Evolutionary conservation across 2,329 filamentous ascomycete genomes (phyloP).

Genomic region (Trichoderma aggressivum): DNA sequence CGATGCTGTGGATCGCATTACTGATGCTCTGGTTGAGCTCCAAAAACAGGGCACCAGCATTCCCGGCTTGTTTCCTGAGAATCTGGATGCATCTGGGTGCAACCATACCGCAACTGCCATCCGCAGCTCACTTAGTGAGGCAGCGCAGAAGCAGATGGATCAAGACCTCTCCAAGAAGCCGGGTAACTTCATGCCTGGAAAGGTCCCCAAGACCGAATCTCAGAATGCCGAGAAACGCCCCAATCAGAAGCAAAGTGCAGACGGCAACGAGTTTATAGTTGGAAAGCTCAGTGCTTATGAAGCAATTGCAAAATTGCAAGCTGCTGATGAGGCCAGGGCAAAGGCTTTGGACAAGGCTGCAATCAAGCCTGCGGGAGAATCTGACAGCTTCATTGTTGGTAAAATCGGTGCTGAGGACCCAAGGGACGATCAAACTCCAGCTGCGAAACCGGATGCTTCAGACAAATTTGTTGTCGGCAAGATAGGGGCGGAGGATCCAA

Average conservation of each 20-base stretch:
- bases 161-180: constrained; percentile 29
- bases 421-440: not conserved
- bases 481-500: not conserved
- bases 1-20: constrained; percentile 83
- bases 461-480: not conserved
- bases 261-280: constrained; percentile 14
- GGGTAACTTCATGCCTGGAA: constrained; percentile 25
- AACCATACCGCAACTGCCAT: constrained; percentile 49
- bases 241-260: not conserved
- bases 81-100: constrained; percentile 76
- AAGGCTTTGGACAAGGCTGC: not conserved
- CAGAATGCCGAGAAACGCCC: not conserved
- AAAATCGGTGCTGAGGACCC: constrained; percentile 5
- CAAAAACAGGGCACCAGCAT: constrained; percentile 67
- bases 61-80: constrained; percentile 76
- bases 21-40: constrained; percentile 70
- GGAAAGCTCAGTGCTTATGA: not conserved
- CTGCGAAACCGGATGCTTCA: not conserved
- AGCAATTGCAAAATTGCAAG: not conserved
- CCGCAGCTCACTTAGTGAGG: constrained; percentile 30
- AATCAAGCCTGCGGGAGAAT: not conserved
- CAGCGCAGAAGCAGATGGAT: constrained; percentile 37
- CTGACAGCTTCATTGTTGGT: not conserved
- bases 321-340: not conserved
- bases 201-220: not conserved